Evolutionary conservation across 495 filamentous ascomycete genomes (phyloP).

Genomic region (Neohortaea acidophila): DNA sequence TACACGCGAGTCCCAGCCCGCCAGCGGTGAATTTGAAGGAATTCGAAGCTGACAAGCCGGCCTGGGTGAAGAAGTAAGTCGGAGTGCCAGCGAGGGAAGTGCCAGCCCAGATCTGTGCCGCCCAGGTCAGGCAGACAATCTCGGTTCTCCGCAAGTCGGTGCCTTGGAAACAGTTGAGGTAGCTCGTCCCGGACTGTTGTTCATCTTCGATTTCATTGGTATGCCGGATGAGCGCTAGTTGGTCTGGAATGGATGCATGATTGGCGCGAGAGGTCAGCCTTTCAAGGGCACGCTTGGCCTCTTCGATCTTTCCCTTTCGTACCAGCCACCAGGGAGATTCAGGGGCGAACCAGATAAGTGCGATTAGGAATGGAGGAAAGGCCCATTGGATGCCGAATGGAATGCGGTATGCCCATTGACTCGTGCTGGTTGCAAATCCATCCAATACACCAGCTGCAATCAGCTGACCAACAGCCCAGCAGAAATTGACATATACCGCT

Average conservation of each 20-base stretch:
- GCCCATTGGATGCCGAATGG: constrained; percentile 28
- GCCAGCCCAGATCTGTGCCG: constrained; percentile 65
- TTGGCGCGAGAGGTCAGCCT: too few relatives aligned
- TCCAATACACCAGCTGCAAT: constrained; percentile 6
- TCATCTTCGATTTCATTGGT: constrained; percentile 23
- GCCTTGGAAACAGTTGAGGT: constrained; percentile 24
- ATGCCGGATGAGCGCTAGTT: constrained; percentile 22
- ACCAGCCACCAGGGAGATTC: constrained; percentile 28
- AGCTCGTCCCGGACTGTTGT: constrained; percentile 19
- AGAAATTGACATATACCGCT: neutral
- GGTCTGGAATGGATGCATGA: too few relatives aligned
- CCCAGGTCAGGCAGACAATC: constrained; percentile 40
- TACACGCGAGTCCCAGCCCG: constrained; percentile 34
- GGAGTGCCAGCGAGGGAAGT: constrained; percentile 67
- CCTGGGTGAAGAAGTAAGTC: constrained; percentile 60
- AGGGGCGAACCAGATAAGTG: constrained; percentile 21
- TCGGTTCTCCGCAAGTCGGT: constrained; percentile 24
- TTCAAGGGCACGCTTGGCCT: too few relatives aligned
- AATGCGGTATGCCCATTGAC: constrained; percentile 52
- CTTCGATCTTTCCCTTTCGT: constrained; percentile 18
- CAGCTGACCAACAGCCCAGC: constrained; percentile 8
- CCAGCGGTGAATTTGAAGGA: too few relatives aligned
- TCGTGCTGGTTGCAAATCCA: constrained; percentile 23
- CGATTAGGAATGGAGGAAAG: constrained; percentile 23
- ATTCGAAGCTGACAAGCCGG: too few relatives aligned